A percentile compares a stretch with the other conserved stretches of the same genome.
Evolutionary conservation across 345 rosid genomes (phyloP).

Genomic region (Excoecaria cochinchinensis): DNA sequence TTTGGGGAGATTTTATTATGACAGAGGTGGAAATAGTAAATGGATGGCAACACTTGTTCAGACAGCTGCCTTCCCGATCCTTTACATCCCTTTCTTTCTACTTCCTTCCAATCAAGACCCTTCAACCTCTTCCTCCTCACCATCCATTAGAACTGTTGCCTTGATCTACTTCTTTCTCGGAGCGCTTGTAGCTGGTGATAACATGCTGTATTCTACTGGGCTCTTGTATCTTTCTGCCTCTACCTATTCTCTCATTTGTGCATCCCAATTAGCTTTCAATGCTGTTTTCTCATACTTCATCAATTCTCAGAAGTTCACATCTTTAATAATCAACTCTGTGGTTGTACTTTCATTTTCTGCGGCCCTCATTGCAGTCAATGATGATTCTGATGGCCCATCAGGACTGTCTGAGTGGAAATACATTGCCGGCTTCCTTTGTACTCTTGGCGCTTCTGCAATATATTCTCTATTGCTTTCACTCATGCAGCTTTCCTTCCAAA

Average conservation of each 20-base stretch:
- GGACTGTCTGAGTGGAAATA: constrained; percentile 57
- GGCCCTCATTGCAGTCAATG: too few relatives aligned
- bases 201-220: constrained; percentile 66
- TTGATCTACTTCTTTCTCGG: constrained; percentile 62
- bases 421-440: constrained; percentile 53
- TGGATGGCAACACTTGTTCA: too few relatives aligned
- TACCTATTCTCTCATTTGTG: constrained; percentile 75
- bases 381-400: too few relatives aligned
- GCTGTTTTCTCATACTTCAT: constrained; percentile 70
- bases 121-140: constrained; percentile 36
- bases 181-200: constrained; percentile 56
- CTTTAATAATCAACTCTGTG: constrained; percentile 53
- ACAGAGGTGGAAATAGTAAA: too few relatives aligned
- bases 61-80: constrained; percentile 70
- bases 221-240: constrained; percentile 78
- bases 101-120: constrained; percentile 41
- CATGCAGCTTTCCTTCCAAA: constrained; percentile 73
- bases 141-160: constrained; percentile 35
- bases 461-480: constrained; percentile 83
- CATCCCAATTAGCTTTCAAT: constrained; percentile 74
- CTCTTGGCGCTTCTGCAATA: constrained; percentile 64
- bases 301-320: constrained; percentile 73
- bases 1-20: too few relatives aligned
- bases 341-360: too few relatives aligned
- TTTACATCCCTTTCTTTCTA: constrained; percentile 49